Evolutionary conservation across 345 rosid species (phyloP).

Genomic region (Aquilaria sinensis): DNA sequence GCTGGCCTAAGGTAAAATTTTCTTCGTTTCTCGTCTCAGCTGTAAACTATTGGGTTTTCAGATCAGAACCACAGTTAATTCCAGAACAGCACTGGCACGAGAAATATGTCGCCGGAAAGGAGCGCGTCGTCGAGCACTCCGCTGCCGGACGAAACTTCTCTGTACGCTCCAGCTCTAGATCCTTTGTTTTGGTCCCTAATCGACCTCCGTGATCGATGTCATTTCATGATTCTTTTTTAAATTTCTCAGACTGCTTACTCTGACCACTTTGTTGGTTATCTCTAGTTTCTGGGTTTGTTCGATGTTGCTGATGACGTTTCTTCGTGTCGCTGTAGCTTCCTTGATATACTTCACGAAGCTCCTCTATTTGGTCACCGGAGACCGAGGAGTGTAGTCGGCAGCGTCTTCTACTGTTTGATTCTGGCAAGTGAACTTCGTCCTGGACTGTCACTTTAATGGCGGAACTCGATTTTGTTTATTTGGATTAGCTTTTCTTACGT

Average conservation of each 20-base stretch:
- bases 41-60: neutral
- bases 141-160: conserved; percentile 49
- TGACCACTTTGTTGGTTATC: neutral
- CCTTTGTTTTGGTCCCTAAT: neutral
- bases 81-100: neutral
- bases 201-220: neutral
- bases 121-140: conserved; percentile 36
- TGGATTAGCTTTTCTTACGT: too few species aligned
- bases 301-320: neutral
- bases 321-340: conserved; percentile 40
- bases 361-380: conserved; percentile 90
- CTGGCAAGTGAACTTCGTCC: conserved; percentile 48
- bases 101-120: conserved; percentile 50
- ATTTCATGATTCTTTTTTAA: neutral
- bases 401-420: conserved; percentile 55
- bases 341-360: conserved; percentile 91
- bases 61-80: conserved; percentile 3
- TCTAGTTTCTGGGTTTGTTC: conserved; percentile 4
- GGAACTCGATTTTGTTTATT: neutral
- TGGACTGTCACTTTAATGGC: neutral
- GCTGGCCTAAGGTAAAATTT: neutral
- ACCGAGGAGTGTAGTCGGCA: conserved; percentile 68
- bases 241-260: neutral
- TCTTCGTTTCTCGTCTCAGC: conserved; percentile 8
- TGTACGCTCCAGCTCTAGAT: conserved; percentile 31